Conservation (phyloP, 345 rosid genomes). For the Lagerstroemia speciosa region DNA sequence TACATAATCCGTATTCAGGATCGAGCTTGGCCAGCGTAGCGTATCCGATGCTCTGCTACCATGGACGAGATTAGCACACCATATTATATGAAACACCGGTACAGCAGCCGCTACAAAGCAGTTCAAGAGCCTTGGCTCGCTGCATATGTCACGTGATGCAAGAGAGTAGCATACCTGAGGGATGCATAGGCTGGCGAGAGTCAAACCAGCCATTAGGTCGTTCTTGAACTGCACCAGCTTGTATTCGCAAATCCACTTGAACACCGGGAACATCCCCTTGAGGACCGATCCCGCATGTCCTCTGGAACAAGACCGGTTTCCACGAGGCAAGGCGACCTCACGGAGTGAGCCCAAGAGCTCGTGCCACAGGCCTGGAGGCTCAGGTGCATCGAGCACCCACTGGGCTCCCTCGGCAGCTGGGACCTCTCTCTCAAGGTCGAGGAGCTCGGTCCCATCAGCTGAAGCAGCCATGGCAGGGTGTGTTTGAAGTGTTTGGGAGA, state of each 20-base stretch:
- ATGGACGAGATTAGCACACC: neutral
- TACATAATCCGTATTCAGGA: conserved; percentile 92
- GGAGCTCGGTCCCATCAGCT: conserved; percentile 21
- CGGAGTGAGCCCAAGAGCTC: conserved; percentile 33
- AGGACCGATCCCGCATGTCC: conserved; percentile 26
- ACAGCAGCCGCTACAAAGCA: no score
- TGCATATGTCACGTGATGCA: no score
- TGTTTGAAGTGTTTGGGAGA: conserved; percentile 95
- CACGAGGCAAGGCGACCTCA: conserved; percentile 23
- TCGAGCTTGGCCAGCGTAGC: conserved; percentile 90
- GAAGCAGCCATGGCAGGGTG: conserved; percentile 25
- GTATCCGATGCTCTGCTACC: conserved; percentile 74
- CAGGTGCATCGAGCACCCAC: conserved; percentile 65
- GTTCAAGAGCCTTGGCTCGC: no score
- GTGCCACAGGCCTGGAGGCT: conserved; percentile 55
- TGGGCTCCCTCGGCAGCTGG: conserved; percentile 25
- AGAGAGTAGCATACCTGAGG: conserved; percentile 55
- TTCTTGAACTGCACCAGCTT: conserved; percentile 48
- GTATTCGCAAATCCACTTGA: conserved; percentile 56
- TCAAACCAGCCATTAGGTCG: conserved; percentile 77
- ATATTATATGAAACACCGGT: neutral
- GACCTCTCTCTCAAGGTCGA: conserved; percentile 29
- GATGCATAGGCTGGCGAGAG: conserved; percentile 95
- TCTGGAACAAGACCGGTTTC: conserved; percentile 24
- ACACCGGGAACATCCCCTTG: conserved; percentile 51